These are phyloP conservation scores for Globisporangium emineosum DNA, from an alignment of 352 stramenopile species.

Conservation along the genomic window DNA sequence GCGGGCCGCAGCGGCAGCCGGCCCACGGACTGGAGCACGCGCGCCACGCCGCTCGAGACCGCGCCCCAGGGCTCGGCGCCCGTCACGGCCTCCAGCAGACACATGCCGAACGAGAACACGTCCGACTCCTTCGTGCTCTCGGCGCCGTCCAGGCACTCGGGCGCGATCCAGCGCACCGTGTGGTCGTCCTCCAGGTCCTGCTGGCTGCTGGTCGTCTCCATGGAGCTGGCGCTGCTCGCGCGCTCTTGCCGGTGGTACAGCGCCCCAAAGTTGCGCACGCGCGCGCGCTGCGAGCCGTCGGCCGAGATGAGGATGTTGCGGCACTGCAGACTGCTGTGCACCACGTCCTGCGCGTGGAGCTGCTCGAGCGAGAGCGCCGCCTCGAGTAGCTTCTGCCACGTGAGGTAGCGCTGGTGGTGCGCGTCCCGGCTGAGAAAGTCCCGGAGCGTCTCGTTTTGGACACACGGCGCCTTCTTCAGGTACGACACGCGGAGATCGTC, in stretches of 20 bases:
- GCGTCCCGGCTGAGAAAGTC: constrained; percentile 1
- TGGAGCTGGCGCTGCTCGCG: background rate
- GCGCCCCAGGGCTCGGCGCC: constrained; percentile 6
- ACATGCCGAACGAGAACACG: constrained; percentile 14
- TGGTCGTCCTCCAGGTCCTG: background rate
- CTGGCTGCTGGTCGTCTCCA: background rate
- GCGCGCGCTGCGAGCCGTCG: constrained; percentile 11
- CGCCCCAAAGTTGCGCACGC: constrained; percentile 14
- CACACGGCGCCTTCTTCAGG: constrained; percentile 1
- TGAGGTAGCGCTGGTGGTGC: constrained; percentile 5
- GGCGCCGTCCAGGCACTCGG: constrained; percentile 11
- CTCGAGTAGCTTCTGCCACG: constrained; percentile 17
- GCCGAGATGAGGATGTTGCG: constrained; percentile 19
- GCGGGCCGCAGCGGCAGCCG: constrained; percentile 5
- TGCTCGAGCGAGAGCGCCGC: constrained; percentile 10
- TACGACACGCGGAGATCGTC: constrained; percentile 9
- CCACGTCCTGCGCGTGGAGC: constrained; percentile 12
- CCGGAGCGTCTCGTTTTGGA: constrained; percentile 12
- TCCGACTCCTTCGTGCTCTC: background rate
- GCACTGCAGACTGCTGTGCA: constrained; percentile 12
- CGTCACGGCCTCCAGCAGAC: constrained; percentile 14
- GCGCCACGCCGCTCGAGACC: constrained; percentile 8
- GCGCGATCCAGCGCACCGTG: constrained; percentile 10
- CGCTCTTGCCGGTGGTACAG: background rate
- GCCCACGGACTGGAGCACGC: background rate